phyloP scores from a whole-genome alignment of 2,329 filamentous ascomycete genomes.

The Aspergillus tubingensis region DNA sequence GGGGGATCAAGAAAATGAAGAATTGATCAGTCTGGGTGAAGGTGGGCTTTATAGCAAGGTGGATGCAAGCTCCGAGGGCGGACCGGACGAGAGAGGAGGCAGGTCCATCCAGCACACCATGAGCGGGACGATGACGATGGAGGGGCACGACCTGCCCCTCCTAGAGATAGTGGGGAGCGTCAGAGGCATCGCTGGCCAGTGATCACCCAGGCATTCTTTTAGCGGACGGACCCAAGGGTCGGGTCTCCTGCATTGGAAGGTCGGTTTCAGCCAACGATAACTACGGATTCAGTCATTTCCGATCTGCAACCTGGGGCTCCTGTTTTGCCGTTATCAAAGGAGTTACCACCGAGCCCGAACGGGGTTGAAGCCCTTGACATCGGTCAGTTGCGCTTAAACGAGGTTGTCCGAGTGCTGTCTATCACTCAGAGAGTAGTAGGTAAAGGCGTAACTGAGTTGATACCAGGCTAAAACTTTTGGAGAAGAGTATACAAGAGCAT shows the following conservation, averaged over 20 bases:
- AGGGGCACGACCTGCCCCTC: conserved; percentile 18
- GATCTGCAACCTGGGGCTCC: not conserved
- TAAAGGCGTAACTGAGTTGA: not conserved
- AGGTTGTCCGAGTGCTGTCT: not conserved
- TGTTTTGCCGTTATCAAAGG: not conserved
- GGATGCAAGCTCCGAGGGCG: conserved; percentile 4
- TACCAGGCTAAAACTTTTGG: not conserved
- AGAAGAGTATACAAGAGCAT: not conserved
- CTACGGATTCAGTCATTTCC: not conserved
- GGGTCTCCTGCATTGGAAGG: not conserved
- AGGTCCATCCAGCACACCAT: conserved; percentile 26
- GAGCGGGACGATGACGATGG: conserved; percentile 24
- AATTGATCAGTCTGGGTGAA: not conserved
- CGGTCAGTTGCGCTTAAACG: not conserved
- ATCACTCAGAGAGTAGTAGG: not conserved
- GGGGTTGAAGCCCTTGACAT: not conserved
- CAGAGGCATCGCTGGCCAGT: conserved; percentile 12
- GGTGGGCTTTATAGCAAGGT: conserved; percentile 18
- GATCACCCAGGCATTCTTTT: not conserved
- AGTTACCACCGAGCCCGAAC: not conserved
- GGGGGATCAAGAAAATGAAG: not conserved
- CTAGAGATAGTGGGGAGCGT: conserved; percentile 8
- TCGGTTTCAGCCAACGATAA: not conserved
- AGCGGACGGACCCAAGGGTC: not conserved
- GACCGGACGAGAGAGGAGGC: conserved; percentile 14